Evolutionary conservation across 768 basidiomycete genomes (phyloP), one percentile per base, ranked within the genome.

Genomic region (Exsudoporus frostii): DNA sequence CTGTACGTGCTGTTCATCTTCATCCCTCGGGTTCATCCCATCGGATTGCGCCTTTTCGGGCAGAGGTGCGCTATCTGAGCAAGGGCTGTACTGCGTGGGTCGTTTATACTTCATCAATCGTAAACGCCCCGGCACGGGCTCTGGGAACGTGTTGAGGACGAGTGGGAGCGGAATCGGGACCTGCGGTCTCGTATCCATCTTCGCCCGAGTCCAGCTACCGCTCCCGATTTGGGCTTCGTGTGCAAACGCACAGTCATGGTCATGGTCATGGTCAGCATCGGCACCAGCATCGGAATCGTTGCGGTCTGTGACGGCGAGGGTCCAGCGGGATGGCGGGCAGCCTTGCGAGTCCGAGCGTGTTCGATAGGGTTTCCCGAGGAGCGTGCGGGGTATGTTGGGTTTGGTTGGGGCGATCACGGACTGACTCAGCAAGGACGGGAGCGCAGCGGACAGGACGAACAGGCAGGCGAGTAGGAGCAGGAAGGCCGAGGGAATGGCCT

Each of bases 351-450:
- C 27, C 34, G 37, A 27, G 27, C 25, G 34, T 22, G 44, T 53
- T 36, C 48, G 40, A 36, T 54, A 61, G 5, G 55, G 32, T 34
- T 44, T 52, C 11, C 59, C 59, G 14, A 57, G 60, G 25, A 62
- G 48, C 9, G 59, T 58, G 6, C 48, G 53, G 14, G 61, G 56
- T 33, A 27, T 48, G 22, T 39, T 44, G 15, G 55, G 4, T 41
- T 41, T 25, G 15, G 27, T 30, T 17, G n/a, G 25, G 6, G 46
- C 3, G 8, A 37, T 41, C 20, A 20, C 7, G n/a, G 34, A 30
- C 36, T 29, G 50, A 41, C 20, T 17, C 44, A 38, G 13, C 33
- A 29, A 5, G 8, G 37, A 27, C 0, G 63, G 63, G n/a, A 57
- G 45, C 8, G 56, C 49, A 5, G 53, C 3, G 34, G 56, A 55